Evolutionary conservation across 1,139 yeast genomes (phyloP).

Genomic region (Zygosaccharomyces pseudobailii): DNA sequence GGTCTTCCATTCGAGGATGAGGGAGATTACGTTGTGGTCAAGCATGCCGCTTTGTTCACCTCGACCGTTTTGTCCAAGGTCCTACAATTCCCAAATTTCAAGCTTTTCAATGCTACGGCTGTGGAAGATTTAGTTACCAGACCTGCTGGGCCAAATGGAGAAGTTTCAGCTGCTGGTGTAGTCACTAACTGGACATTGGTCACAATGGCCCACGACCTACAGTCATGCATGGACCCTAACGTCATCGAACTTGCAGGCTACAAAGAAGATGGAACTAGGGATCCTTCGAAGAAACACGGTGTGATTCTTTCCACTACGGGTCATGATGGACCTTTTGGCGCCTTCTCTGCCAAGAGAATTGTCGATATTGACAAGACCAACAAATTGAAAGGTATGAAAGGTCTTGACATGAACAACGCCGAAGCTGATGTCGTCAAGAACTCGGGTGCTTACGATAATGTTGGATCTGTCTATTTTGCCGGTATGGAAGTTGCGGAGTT

Average conservation of each 20-base stretch:
- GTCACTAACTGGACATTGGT: conserved; percentile 83
- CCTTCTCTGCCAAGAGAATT: conserved; percentile 63
- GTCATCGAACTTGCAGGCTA: conserved; percentile 46
- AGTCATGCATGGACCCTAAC: conserved; percentile 82
- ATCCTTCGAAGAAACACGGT: conserved; percentile 45
- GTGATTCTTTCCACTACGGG: conserved; percentile 72
- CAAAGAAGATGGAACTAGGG: conserved; percentile 32
- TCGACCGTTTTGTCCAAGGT: conserved; percentile 69
- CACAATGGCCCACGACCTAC: conserved; percentile 69
- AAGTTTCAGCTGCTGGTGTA: conserved; percentile 68
- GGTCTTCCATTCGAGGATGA: conserved; percentile 70
- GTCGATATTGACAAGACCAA: conserved; percentile 41
- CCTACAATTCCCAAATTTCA: conserved; percentile 66
- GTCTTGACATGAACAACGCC: conserved; percentile 72
- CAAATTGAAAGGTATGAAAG: conserved; percentile 68
- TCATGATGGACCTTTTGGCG: conserved; percentile 83
- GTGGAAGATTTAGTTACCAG: conserved; percentile 79
- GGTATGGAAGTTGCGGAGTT: conserved; percentile 81
- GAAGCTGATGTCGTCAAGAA: conserved; percentile 74
- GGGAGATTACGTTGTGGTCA: conserved; percentile 75
- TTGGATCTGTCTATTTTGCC: conserved; percentile 68
- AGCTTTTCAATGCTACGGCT: conserved; percentile 75
- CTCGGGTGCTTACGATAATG: conserved; percentile 54
- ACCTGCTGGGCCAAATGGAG: conserved; percentile 50
- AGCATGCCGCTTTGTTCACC: conserved; percentile 76